Conservation (phyloP, 176 grass and related monocot species). For the Coix lacrymajobi region DNA sequence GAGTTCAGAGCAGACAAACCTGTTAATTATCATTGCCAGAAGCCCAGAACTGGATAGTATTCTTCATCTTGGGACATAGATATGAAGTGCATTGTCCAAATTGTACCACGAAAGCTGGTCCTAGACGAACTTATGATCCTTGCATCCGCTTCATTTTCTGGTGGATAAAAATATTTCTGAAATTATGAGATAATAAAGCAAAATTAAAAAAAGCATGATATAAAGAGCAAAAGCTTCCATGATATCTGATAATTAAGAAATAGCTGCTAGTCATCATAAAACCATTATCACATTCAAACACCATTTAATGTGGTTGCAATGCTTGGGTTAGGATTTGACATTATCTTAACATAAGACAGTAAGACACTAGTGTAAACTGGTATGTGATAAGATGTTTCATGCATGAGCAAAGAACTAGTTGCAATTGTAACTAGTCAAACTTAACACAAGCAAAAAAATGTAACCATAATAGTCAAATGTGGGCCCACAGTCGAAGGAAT, state of each 20-base stretch:
- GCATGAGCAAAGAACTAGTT: neutral
- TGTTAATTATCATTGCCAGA: constrained; percentile 86
- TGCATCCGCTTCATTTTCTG: constrained; percentile 70
- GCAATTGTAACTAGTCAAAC: neutral
- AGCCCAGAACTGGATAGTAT: constrained; percentile 67
- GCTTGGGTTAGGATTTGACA: constrained; percentile 14
- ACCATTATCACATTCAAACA: neutral
- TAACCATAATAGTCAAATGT: constrained; percentile 13
- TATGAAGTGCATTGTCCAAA: constrained; percentile 99
- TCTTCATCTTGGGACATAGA: constrained; percentile 50
- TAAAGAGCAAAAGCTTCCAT: constrained; percentile 22
- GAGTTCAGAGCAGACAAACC: constrained; percentile 40
- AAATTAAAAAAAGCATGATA: neutral
- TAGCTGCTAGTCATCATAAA: neutral
- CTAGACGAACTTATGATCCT: constrained; percentile 38
- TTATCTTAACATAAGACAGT: constrained; percentile 1
- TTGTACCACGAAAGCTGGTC: constrained; percentile 54
- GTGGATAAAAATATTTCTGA: constrained; percentile 98
- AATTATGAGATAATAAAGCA: constrained; percentile 48
- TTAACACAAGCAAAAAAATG: neutral
- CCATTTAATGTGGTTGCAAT: neutral
- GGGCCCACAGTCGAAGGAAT: neutral
- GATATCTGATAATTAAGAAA: neutral
- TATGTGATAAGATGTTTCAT: neutral
- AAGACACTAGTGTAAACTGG: neutral